These are phyloP conservation scores for Neodidymelliopsis sp. DNA, from an alignment of 2,329 filamentous ascomycete genomes.

Conservation along the genomic window DNA sequence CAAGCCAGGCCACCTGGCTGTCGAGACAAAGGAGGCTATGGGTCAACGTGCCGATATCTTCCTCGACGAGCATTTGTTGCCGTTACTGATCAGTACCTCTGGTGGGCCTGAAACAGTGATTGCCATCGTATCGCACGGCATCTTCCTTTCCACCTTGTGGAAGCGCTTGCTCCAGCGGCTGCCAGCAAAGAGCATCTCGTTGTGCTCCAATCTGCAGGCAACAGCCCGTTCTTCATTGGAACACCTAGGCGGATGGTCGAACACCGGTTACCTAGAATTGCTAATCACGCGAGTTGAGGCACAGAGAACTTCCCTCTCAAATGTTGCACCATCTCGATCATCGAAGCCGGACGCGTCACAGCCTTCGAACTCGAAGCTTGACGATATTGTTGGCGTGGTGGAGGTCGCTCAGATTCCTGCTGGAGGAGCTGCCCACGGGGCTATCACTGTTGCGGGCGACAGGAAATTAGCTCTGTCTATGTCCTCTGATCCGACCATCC, in stretches of 20 bases:
- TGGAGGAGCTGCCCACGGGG: too few species aligned
- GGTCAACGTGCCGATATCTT: conserved; percentile 69
- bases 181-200: conserved; percentile 53
- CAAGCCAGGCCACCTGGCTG: conserved; percentile 59
- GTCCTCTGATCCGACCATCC: background rate
- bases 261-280: conserved; percentile 68
- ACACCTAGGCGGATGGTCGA: conserved; percentile 68
- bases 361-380: background rate
- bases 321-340: background rate
- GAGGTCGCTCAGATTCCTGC: background rate
- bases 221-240: conserved; percentile 55
- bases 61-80: conserved; percentile 68
- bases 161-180: conserved; percentile 67
- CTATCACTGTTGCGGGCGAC: background rate
- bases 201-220: conserved; percentile 54
- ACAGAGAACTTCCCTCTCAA: background rate
- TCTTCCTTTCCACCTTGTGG: conserved; percentile 77
- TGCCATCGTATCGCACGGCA: conserved; percentile 81
- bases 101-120: conserved; percentile 53
- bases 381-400: background rate
- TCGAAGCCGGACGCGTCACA: background rate
- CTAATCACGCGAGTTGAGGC: conserved; percentile 32
- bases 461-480: background rate
- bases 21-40: conserved; percentile 76
- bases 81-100: conserved; percentile 56